Evolutionary conservation across 495 filamentous ascomycete genomes (phyloP).

Genomic region (Aspergillus nanangensis): DNA sequence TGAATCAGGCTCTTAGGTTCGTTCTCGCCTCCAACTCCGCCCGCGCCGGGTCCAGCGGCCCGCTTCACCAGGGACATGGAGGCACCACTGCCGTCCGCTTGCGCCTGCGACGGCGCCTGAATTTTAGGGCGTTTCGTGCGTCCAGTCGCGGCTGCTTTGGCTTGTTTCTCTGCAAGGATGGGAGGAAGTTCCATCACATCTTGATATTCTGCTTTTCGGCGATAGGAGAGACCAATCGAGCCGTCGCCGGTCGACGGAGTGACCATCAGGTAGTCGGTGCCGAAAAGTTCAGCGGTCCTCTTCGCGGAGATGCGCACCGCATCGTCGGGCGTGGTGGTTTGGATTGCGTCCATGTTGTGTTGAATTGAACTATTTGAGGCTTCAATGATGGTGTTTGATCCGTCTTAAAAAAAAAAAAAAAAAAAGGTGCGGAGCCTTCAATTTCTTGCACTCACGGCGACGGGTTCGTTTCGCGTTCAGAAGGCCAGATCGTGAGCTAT

Average conservation of each 20-base stretch:
- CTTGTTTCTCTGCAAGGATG: conserved; percentile 78
- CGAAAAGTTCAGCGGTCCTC: conserved; percentile 64
- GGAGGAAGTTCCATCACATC: conserved; percentile 79
- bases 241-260: conserved; percentile 39
- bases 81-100: conserved; percentile 32
- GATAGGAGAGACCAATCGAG: conserved; percentile 50
- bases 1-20: conserved; percentile 59
- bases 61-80: conserved; percentile 42
- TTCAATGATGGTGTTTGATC: neutral
- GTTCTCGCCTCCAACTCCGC: conserved; percentile 23
- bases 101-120: conserved; percentile 19
- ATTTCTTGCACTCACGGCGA: neutral
- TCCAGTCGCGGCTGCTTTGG: conserved; percentile 53
- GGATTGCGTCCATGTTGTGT: conserved; percentile 28
- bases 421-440: no score
- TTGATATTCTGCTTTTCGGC: conserved; percentile 75
- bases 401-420: neutral
- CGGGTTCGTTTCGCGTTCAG: conserved; percentile 4
- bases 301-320: conserved; percentile 59
- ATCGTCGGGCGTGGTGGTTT: conserved; percentile 34
- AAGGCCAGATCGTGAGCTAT: neutral
- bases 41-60: conserved; percentile 22
- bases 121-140: conserved; percentile 53
- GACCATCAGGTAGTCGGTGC: conserved; percentile 51
- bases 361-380: neutral